phyloP scores from a whole-genome alignment of 108 stramenopile genomes.

The Cylindrotheca closterium region DNA sequence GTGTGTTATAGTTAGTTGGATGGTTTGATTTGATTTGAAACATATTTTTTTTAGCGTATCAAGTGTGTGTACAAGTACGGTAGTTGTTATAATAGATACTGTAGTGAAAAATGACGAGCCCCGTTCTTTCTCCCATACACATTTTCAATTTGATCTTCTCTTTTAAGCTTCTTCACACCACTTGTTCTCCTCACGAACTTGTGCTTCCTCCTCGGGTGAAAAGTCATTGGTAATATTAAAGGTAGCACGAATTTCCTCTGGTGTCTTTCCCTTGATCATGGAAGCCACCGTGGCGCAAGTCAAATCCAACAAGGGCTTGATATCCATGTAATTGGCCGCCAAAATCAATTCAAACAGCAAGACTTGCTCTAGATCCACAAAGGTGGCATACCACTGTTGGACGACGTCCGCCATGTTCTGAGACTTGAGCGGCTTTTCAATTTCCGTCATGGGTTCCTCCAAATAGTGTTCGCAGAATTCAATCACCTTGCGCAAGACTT shows the following conservation, averaged over 20 bases:
- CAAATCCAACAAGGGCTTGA: slow-evolving; percentile 96
- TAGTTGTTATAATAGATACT: no score
- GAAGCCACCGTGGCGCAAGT: slow-evolving; percentile 98
- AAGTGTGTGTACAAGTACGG: no score
- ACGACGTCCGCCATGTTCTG: slow-evolving; percentile 97
- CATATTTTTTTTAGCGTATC: no score
- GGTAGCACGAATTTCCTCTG: slow-evolving; percentile 96
- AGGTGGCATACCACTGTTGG: slow-evolving; percentile 99
- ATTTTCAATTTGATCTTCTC: no score
- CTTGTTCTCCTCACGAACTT: slow-evolving; percentile 99
- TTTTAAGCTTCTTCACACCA: slow-evolving; percentile 99
- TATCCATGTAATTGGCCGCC: slow-evolving; percentile 99
- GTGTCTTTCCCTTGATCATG: slow-evolving; percentile 99
- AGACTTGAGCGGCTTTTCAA: slow-evolving; percentile 98
- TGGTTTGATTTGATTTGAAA: no score
- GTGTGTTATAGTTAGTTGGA: no score
- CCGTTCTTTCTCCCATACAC: no score
- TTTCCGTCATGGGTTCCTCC: slow-evolving; percentile 97
- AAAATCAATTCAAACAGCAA: slow-evolving; percentile 98
- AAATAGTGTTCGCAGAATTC: slow-evolving; percentile 96
- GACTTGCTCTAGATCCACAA: slow-evolving; percentile 97
- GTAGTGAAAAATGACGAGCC: no score
- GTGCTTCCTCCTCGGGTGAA: slow-evolving; percentile 99
- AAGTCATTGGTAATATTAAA: slow-evolving; percentile 99
- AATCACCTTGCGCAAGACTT: slow-evolving; percentile 96